Evolutionary conservation across 2,329 filamentous ascomycete species (phyloP), one percentile per base, ranked within the genome.

Genomic region (Aspergillus nomiae): DNA sequence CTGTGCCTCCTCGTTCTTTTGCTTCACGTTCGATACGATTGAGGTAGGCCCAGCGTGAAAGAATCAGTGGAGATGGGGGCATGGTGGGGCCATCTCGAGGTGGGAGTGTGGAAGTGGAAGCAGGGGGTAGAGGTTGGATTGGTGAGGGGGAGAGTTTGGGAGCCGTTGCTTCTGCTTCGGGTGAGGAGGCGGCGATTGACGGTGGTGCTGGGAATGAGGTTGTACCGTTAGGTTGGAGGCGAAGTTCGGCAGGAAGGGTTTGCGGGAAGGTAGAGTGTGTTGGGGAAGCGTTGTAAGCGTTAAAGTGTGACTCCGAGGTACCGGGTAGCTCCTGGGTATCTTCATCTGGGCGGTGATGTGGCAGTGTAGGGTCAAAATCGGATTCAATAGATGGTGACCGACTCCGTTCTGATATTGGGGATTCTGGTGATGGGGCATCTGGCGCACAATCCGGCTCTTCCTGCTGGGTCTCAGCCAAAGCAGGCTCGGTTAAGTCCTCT

Each of bases 1-100:
- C 78, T 7, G 89, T 91, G 0, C 93, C 94, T n/a, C 91, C 92
- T 30, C 92, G 85, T 62, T 84, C 81, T 61, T 83, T 83, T 2
- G 92, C 89, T 73, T 93, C 88, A 43, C 84, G 80, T 72, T 95
- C 91, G 0, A 89, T 85, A 19, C 84, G 74, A 68, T 90, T 87
- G 9, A 94, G 80, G 32, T 73, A 71, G 9, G 77, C 75, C 73
- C 82, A 82, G 14, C 81, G 79, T 21, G 79, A 77, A 4, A 87
- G 76, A 4, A 73, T 74, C 41, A 71, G 78, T 54, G 62, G 69
- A 53, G 26, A 71, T 59, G 32, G 71, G 53, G 50, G 68, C 9
- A 46, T 67, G n/a, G 41, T 70, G 59, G 59, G 65, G 9, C 59
- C 65, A 51, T 60, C 59, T 45, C 63, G 56, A 46, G 65, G 58